Percentiles rank a stretch among this genome's conserved stretches.
Evolutionary conservation across 2,329 filamentous ascomycete genomes (phyloP).

Genomic region (Cercospora zeae-maydis): DNA sequence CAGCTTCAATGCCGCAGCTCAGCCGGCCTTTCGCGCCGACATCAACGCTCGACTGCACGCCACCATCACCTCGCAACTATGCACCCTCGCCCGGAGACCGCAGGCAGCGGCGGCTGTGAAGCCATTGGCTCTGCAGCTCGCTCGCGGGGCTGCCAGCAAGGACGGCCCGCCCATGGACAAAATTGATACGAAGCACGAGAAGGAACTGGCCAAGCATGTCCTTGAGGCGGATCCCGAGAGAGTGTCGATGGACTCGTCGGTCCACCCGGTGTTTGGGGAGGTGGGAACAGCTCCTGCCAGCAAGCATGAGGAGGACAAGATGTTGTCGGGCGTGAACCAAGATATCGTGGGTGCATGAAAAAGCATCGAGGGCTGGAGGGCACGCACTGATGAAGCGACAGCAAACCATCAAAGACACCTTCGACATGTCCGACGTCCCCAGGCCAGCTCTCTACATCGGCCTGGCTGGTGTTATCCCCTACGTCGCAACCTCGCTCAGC

Average conservation of each 20-base stretch:
- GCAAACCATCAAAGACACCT: constrained; percentile 50
- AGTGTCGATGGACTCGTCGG: constrained; percentile 57
- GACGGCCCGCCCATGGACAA: constrained; percentile 38
- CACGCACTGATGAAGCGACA: constrained; percentile 30
- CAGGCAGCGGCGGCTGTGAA: constrained; percentile 34
- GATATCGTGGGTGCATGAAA: constrained; percentile 32
- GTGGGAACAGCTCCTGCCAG: constrained; percentile 30
- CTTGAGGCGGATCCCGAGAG: constrained; percentile 58
- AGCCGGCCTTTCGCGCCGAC: constrained; percentile 20
- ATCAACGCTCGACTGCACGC: constrained; percentile 33
- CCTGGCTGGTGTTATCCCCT: constrained; percentile 55
- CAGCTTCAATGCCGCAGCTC: constrained; percentile 34
- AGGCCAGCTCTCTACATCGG: constrained; percentile 49
- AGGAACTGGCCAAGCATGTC: constrained; percentile 52
- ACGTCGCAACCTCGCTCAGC: constrained; percentile 75
- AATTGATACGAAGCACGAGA: constrained; percentile 57
- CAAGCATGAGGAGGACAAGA: constrained; percentile 35
- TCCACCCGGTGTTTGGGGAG: constrained; percentile 42
- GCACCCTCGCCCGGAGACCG: constrained; percentile 38
- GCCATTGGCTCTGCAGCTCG: constrained; percentile 33
- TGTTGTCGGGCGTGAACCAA: constrained; percentile 45
- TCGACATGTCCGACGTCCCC: constrained; percentile 46
- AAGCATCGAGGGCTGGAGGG: background rate
- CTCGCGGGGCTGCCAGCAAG: constrained; percentile 20
- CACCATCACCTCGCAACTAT: constrained; percentile 44